Evolutionary conservation across 2,329 filamentous ascomycete genomes (phyloP).

Genomic region (Emmonsia crescens): DNA sequence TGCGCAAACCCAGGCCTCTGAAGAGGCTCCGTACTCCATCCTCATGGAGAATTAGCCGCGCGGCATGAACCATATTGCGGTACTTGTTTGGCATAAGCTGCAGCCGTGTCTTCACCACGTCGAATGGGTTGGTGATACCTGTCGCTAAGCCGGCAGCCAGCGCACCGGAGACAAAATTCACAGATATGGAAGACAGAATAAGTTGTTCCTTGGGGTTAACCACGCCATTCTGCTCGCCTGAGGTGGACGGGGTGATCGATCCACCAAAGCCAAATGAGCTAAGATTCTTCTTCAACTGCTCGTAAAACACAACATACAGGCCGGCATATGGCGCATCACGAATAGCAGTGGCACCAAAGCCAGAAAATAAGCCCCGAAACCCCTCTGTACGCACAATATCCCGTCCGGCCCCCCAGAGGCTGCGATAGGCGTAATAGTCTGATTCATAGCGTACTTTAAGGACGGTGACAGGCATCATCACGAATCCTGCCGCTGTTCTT

Average conservation of each 20-base stretch:
- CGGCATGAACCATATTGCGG: conserved; percentile 69
- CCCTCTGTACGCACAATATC: conserved; percentile 69
- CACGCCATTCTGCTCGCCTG: not conserved
- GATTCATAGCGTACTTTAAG: conserved; percentile 96
- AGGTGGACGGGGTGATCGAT: conserved; percentile 14
- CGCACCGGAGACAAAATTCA: conserved; percentile 79
- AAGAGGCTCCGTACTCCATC: conserved; percentile 74
- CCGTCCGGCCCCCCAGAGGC: conserved; percentile 57
- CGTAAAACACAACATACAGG: conserved; percentile 88
- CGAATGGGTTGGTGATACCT: conserved; percentile 87
- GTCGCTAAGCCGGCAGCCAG: conserved; percentile 74
- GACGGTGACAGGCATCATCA: conserved; percentile 92
- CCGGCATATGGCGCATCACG: conserved; percentile 95
- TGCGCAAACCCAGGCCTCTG: conserved; percentile 74
- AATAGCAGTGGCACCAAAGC: conserved; percentile 86
- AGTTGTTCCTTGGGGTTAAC: not conserved
- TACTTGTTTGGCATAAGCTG: conserved; percentile 81
- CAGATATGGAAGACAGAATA: conserved; percentile 39
- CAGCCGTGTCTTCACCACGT: conserved; percentile 88
- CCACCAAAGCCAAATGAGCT: conserved; percentile 16
- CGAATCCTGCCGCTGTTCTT: conserved; percentile 73
- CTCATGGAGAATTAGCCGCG: conserved; percentile 64
- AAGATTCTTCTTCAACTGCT: conserved; percentile 40
- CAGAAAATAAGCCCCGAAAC: conserved; percentile 75
- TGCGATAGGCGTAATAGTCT: conserved; percentile 71